Evolutionary conservation across 495 filamentous ascomycete genomes (phyloP).

Genomic region (Schizothecium vesticola): DNA sequence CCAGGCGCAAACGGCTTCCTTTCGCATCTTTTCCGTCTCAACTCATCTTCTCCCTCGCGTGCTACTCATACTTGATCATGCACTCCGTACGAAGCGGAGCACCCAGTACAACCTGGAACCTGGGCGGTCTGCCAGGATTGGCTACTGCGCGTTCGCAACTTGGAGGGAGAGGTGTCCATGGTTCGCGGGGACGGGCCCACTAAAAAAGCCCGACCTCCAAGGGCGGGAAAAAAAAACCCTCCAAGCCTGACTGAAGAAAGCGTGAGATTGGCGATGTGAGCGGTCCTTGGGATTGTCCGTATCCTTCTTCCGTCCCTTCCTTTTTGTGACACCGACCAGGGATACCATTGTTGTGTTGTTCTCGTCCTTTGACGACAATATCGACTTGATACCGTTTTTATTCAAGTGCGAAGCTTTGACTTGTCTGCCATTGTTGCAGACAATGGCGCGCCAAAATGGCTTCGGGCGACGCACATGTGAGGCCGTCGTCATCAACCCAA

Average conservation of each 20-base stretch:
- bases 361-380: not conserved
- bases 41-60: not conserved
- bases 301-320: not conserved
- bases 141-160: not conserved
- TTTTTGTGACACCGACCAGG: not conserved
- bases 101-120: not conserved
- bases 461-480: not conserved
- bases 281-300: not conserved
- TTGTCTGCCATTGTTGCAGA: not conserved
- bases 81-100: not conserved
- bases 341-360: not conserved
- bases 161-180: not conserved
- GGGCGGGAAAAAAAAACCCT: not conserved
- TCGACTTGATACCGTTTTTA: not conserved
- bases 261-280: not conserved
- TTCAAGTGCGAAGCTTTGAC: not conserved
- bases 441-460: not conserved
- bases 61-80: not conserved
- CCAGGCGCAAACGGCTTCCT: not conserved
- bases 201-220: not conserved
- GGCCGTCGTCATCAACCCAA: not conserved
- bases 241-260: not conserved
- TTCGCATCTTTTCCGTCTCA: not conserved
- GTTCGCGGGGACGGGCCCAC: not conserved
- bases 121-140: not conserved